phyloP scores from a whole-genome alignment of 345 rosid genomes.

The Salix koriyanagi region DNA sequence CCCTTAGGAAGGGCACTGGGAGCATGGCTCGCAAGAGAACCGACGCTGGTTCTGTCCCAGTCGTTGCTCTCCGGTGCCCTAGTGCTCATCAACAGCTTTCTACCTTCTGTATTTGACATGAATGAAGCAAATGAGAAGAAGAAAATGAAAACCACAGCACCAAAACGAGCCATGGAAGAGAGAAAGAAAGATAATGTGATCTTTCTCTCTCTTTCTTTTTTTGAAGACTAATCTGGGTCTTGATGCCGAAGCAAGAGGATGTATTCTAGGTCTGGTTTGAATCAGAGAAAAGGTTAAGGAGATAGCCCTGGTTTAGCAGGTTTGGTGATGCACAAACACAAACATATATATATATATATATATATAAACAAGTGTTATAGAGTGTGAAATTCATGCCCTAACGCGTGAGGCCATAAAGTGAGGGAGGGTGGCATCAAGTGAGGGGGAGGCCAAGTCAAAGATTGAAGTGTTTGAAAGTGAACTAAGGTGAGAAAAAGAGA shows the following conservation, averaged over 20 bases:
- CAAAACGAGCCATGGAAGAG: slow-evolving; percentile 44
- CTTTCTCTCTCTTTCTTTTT: too few species aligned
- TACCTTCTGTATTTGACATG: slow-evolving; percentile 30
- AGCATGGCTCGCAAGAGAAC: slow-evolving; percentile 32
- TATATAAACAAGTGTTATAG: not conserved
- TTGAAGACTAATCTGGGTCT: slow-evolving; percentile 5
- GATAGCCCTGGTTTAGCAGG: not conserved
- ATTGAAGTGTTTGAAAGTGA: not conserved
- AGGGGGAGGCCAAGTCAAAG: slow-evolving; percentile 24
- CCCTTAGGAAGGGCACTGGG: slow-evolving; percentile 65
- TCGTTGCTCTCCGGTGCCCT: not conserved
- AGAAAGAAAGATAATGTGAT: not conserved
- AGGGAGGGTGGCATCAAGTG: slow-evolving; percentile 18
- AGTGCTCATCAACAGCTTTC: slow-evolving; percentile 36
- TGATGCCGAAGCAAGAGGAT: not conserved
- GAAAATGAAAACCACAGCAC: slow-evolving; percentile 25
- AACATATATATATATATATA: too few species aligned
- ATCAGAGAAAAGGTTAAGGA: not conserved
- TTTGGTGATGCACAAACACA: not conserved
- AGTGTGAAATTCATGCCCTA: not conserved
- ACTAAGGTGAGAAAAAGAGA: not conserved
- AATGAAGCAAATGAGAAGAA: slow-evolving; percentile 27
- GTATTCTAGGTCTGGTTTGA: slow-evolving; percentile 4
- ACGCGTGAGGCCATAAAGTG: slow-evolving; percentile 4
- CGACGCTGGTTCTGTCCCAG: not conserved